Conservation (phyloP, 306 rosid species). For the Castanea mollissima region DNA sequence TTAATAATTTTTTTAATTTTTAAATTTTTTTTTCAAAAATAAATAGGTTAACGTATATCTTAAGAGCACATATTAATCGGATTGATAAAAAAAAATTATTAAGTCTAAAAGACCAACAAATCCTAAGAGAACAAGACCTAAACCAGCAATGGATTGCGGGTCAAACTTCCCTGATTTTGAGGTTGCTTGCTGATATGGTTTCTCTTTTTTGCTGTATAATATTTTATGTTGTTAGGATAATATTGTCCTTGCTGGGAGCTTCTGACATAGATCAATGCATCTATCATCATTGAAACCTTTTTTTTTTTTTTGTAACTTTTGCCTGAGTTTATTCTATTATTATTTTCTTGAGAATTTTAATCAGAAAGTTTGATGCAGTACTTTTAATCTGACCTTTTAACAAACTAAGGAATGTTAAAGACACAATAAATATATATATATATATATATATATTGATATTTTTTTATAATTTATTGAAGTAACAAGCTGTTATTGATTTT, state of each 20-base stretch:
- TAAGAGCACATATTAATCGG: no score
- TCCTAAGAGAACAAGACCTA: not conserved
- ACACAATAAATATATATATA: no score
- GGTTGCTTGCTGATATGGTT: not conserved
- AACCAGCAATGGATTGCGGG: not conserved
- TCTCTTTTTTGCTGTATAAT: not conserved
- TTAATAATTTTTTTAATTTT: no score
- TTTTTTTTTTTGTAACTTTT: not conserved
- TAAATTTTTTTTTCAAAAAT: no score
- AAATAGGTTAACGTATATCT: no score
- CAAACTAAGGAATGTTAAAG: no score
- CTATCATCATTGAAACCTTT: not conserved
- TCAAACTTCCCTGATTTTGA: not conserved
- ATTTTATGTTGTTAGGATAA: not conserved
- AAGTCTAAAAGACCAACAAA: not conserved
- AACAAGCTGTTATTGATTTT: no score
- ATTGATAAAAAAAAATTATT: not conserved
- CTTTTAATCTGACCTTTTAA: no score
- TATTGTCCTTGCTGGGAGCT: not conserved
- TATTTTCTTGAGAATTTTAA: no score
- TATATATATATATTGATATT: no score
- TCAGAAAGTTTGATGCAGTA: no score
- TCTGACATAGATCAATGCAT: not conserved
- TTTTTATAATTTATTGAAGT: no score
- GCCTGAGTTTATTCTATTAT: not conserved